Evolutionary conservation across 192 early-diverging fungal genomes (phyloP).

Genomic region (Linnemannia schmuckeri): DNA sequence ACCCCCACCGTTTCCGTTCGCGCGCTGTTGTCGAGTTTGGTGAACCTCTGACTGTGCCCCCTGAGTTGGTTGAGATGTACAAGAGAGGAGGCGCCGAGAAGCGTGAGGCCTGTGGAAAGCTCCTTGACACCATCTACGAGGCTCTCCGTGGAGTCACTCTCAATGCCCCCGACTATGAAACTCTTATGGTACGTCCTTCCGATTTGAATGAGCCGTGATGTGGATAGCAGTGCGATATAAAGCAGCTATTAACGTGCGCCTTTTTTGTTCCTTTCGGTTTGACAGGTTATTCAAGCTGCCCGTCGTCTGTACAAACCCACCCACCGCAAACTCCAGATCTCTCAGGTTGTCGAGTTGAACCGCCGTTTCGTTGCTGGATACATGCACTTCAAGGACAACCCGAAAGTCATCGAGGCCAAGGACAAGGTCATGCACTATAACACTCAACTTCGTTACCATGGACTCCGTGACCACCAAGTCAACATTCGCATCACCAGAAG

Average conservation of each 20-base stretch:
- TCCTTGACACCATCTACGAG: conserved; percentile 82
- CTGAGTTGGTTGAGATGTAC: conserved; percentile 84
- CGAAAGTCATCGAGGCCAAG: conserved; percentile 80
- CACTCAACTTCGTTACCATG: conserved; percentile 88
- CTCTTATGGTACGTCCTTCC: conserved; percentile 72
- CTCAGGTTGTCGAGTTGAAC: conserved; percentile 88
- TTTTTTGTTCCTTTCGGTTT: neutral
- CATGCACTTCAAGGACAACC: conserved; percentile 83
- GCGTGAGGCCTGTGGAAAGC: conserved; percentile 79
- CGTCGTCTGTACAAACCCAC: conserved; percentile 90
- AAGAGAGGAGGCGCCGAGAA: conserved; percentile 83
- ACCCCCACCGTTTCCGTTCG: conserved; percentile 93
- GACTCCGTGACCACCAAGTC: conserved; percentile 97
- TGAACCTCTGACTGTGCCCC: conserved; percentile 82
- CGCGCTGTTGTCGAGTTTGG: conserved; percentile 97
- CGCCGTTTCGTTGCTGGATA: conserved; percentile 89
- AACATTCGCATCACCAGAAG: conserved; percentile 78
- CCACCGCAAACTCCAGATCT: conserved; percentile 84
- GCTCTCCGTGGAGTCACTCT: conserved; percentile 89
- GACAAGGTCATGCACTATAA: conserved; percentile 86
- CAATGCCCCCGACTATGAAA: conserved; percentile 92
- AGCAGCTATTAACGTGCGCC: neutral
- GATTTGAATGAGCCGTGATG: conserved; percentile 5
- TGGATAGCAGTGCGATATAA: neutral
- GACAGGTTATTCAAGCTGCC: conserved; percentile 88